Conservation (phyloP, 2,329 filamentous ascomycete genomes). For the Decorospora gaudefroyi region DNA sequence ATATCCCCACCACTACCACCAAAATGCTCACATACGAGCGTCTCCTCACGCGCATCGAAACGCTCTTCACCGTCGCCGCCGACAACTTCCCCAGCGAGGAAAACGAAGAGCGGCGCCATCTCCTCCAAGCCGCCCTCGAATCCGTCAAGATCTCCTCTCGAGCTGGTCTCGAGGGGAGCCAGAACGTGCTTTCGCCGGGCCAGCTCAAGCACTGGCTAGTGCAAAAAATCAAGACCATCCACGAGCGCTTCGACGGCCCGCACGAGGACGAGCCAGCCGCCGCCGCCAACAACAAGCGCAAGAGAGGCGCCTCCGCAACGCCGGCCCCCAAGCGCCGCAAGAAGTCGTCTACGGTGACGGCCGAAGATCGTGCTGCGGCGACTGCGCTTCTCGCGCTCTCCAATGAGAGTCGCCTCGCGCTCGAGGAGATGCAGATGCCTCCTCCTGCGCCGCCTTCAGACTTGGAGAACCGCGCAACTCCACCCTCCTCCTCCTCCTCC, state of each 20-base stretch:
- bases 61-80: background rate
- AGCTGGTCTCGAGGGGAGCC: background rate
- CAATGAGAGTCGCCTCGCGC: too few relatives aligned
- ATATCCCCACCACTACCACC: background rate
- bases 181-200: background rate
- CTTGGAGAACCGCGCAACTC: too few relatives aligned
- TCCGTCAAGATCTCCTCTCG: background rate
- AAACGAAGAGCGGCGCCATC: background rate
- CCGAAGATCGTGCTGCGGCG: too few relatives aligned
- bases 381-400: too few relatives aligned
- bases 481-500: too few relatives aligned
- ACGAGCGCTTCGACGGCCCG: background rate
- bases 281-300: background rate
- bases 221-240: background rate
- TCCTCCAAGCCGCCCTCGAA: background rate
- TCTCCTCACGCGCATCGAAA: background rate
- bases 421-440: too few relatives aligned
- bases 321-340: too few relatives aligned
- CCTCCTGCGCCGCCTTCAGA: too few relatives aligned
- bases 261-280: background rate
- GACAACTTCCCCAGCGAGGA: background rate
- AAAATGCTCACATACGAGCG: slow-evolving; percentile 2
- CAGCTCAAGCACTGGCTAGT: background rate
- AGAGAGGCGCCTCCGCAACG: background rate
- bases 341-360: too few relatives aligned